phyloP scores from a whole-genome alignment of 805 yeast genomes.

The Yarrowia deformans region DNA sequence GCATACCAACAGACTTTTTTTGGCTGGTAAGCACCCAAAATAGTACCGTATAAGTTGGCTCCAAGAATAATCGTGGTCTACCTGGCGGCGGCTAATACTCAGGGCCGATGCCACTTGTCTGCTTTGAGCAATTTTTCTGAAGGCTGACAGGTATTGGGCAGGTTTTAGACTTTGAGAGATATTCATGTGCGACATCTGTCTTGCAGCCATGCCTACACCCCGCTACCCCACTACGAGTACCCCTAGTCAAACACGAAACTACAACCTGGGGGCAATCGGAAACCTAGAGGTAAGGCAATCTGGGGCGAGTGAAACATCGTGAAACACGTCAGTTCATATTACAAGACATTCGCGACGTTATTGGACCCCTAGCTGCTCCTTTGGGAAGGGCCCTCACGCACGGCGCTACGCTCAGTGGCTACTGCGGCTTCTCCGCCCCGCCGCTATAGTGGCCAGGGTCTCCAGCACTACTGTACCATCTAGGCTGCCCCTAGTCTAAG shows the following conservation, averaged over 20 bases:
- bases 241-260: constrained; percentile 13
- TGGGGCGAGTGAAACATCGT: constrained; percentile 3
- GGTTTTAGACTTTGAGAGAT: neutral
- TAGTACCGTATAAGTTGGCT: no score
- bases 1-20: constrained; percentile 10
- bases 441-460: no score
- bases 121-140: neutral
- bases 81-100: neutral
- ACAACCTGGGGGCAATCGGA: neutral
- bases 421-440: no score
- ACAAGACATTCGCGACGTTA: constrained; percentile 5
- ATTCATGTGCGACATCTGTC: constrained; percentile 7
- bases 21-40: neutral
- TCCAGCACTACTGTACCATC: neutral
- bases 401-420: no score
- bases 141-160: no score
- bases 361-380: constrained; percentile 3
- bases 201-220: constrained; percentile 5
- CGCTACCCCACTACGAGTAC: neutral
- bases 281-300: constrained; percentile 1
- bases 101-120: constrained; percentile 17
- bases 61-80: neutral
- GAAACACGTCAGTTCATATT: neutral
- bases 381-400: neutral
- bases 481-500: neutral